Evolutionary conservation across 2,329 filamentous ascomycete genomes (phyloP).

Genomic region (Cordyceps militaris): DNA sequence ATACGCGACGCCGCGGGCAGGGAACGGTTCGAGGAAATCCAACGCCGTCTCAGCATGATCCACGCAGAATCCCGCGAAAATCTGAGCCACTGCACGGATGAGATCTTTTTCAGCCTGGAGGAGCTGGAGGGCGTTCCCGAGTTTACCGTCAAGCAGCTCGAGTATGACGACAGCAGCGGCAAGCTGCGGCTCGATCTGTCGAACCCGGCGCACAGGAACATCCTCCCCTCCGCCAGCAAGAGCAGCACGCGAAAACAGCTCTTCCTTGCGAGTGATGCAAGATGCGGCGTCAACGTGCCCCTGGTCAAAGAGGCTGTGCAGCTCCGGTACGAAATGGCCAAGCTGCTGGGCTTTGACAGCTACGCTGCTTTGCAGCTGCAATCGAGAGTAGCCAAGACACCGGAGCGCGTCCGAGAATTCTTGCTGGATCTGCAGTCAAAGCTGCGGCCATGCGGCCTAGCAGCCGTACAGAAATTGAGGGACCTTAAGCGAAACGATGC

Average conservation of each 20-base stretch:
- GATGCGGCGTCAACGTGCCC: neutral
- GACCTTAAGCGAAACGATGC: neutral
- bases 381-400: neutral
- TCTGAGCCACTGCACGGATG: neutral
- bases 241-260: neutral
- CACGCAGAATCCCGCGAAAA: neutral
- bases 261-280: neutral
- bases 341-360: neutral
- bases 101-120: neutral
- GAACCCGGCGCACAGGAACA: neutral
- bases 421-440: neutral
- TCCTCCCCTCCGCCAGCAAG: neutral
- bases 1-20: neutral
- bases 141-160: neutral
- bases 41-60: neutral
- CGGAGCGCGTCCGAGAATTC: neutral
- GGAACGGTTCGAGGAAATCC: neutral
- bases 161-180: neutral
- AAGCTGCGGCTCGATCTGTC: neutral
- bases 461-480: neutral
- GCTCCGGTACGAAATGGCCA: neutral
- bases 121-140: neutral
- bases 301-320: neutral
- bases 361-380: neutral
- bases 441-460: neutral